These are phyloP conservation scores for Quercus berberidifolia DNA, from an alignment of 306 rosid species.

Conservation along the genomic window DNA sequence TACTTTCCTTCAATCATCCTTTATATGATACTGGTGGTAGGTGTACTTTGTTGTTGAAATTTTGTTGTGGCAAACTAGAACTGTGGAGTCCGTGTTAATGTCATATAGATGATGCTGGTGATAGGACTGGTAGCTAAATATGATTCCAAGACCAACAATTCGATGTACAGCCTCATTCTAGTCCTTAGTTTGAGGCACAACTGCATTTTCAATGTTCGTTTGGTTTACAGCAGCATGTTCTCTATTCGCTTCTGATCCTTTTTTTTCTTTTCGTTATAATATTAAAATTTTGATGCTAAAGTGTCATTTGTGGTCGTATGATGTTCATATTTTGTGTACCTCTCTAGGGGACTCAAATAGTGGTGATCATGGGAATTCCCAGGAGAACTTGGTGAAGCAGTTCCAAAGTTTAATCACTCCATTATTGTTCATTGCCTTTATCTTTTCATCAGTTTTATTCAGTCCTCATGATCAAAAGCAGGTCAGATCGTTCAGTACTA, in stretches of 20 bases:
- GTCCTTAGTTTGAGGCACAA: neutral
- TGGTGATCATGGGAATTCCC: constrained; percentile 36
- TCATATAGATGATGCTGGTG: neutral
- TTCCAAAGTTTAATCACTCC: constrained; percentile 32
- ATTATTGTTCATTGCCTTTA: constrained; percentile 32
- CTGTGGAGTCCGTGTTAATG: neutral
- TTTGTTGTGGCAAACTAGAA: neutral
- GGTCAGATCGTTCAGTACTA: constrained; percentile 18
- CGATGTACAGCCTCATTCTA: neutral
- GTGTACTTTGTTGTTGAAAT: neutral
- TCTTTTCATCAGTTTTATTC: constrained; percentile 31
- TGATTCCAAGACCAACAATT: neutral
- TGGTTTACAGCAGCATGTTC: neutral
- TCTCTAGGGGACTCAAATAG: constrained; percentile 33
- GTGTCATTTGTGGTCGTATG: neutral
- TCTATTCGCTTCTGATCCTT: neutral
- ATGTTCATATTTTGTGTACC: neutral
- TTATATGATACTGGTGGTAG: too few relatives aligned
- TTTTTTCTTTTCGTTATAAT: too few relatives aligned
- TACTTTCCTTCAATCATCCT: too few relatives aligned
- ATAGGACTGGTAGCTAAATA: neutral
- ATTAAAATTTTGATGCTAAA: neutral
- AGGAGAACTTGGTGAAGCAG: constrained; percentile 29
- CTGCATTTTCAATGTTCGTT: neutral
- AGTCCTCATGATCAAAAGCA: constrained; percentile 36